Conservation (phyloP, 179 eudicot genomes). For the Silene vulgaris region DNA sequence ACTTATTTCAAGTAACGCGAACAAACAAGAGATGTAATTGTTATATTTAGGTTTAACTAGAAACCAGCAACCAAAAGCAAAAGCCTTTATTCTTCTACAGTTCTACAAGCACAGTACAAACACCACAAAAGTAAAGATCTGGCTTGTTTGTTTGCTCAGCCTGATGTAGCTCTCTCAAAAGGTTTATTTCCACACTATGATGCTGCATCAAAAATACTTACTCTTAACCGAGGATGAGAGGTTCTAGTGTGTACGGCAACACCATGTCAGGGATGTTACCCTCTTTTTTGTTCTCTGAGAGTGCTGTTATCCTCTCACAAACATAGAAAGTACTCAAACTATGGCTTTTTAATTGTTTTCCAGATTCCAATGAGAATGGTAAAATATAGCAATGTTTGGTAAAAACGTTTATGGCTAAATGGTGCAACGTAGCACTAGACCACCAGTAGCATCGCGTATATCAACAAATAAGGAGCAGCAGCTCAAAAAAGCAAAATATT, state of each 20-base stretch:
- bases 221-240: not conserved
- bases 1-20: slow-evolving; percentile 5
- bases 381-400: not conserved
- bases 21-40: slow-evolving; percentile 8
- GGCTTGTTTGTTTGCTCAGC: not conserved
- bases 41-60: slow-evolving; percentile 3
- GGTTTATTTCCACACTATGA: not conserved
- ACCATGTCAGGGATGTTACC: not conserved
- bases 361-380: no score
- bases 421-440: no score
- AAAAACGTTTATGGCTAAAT: no score
- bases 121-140: not conserved
- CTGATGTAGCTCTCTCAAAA: not conserved
- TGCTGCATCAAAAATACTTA: not conserved
- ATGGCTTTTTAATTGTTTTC: not conserved
- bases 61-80: slow-evolving; percentile 10
- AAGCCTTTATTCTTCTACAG: not conserved
- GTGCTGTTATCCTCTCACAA: not conserved
- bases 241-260: not conserved
- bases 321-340: not conserved
- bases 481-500: no score
- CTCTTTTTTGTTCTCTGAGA: no score
- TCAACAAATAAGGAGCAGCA: no score
- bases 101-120: slow-evolving; percentile 5
- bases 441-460: no score